Evolutionary conservation across 2,329 filamentous ascomycete species (phyloP), one percentile per base, ranked within the genome.

Genomic region (Thyridium curvatum): DNA sequence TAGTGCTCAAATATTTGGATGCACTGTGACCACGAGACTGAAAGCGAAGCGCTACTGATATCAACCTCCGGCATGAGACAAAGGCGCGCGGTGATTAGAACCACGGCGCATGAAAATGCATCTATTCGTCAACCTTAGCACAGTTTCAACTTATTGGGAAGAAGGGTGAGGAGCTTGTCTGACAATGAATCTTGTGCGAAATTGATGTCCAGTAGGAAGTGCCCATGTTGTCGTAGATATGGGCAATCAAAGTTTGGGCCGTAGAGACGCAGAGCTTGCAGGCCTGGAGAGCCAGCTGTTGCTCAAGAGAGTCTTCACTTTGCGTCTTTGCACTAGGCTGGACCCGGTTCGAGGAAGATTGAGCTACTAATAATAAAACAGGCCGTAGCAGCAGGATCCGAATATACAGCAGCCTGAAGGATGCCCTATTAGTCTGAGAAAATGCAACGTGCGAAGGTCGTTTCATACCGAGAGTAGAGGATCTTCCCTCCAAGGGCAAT

Each of bases 121-220:
- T 39, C 37, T 39, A 21, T 4, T 12, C 12, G 16, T 12, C n/a
- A 6, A 8, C 14, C 4, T n/a, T 12, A 18, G 29, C 15, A n/a
- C 10, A n/a, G 15, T 31, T 26, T 6, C 21, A 26, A 26, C 10
- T 6, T 26, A 10, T 26, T n/a, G n/a, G n/a, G n/a, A n/a, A n/a
- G 7, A 14, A 12, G 12, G 16, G 4, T 16, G 29, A n/a, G 15
- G 12, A 28, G 8, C 37, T 34, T 34, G n/a, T n/a, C n/a, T n/a
- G n/a, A 39, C 37, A 39, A 18, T 39, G 37, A 4, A 39, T 33
- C 18, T 39, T 39, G 21, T 39, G 37, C n/a, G 37, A 39, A n/a
- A 39, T 39, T 8, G 37, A 39, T 3, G 37, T 39, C 37, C 37
- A 39, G 37, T 39, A 39, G 12, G 31, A 39, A 9, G 17, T 29